Base-by-base conservation (phyloP, 2,329 filamentous ascomycete genomes). In the Epichloe hybrida region DNA sequence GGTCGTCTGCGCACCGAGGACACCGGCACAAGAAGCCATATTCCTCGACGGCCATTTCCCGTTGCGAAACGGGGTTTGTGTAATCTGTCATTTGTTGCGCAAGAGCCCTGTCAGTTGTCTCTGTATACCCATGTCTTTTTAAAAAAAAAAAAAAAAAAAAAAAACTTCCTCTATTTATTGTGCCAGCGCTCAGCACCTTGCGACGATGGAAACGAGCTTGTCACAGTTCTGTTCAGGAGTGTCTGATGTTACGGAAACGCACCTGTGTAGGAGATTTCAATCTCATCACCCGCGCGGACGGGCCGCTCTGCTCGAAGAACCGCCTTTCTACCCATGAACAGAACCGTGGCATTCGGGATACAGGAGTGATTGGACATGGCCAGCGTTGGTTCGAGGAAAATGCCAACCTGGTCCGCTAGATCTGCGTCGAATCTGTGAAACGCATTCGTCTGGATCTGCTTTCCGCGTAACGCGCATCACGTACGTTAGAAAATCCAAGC, bases 321-420 rank as follows among this genome's bases (percentile, higher is more conserved):
- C 3, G 77, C 73, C 4, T 63, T 68, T 5, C 78, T 69, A 4
- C 74, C 74, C 39, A 72, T 57, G 49, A 82, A 81, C 42, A 74
- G 70, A 15, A 83, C 74, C 46, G 73, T 67, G 1, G 79, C 77
- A 55, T 81, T 83, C 3, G 80, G 80, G 2, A 73, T 61, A 55
- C 80, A 84, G 0, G 78, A 79, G 59, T 84, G 80, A 55, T 84
- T 83, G 21, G 72, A 71, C 72, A 81, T 79, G 52, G 78, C 75
- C 41, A 81, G 65, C 3, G 62, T 70, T 1, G 75, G 69, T 54
- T 81, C 75, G 38, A 83, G 64, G 54, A 78, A 82, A 34, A 80
- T 66, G 23, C 77, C 79, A 1, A 72, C 68, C 50, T 74, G 68
- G 1, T 70, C 74, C 12, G 39, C 41, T 7, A 74, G 61, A 56